Conservation (phyloP, 345 rosid genomes). For the Pistacia vera region DNA sequence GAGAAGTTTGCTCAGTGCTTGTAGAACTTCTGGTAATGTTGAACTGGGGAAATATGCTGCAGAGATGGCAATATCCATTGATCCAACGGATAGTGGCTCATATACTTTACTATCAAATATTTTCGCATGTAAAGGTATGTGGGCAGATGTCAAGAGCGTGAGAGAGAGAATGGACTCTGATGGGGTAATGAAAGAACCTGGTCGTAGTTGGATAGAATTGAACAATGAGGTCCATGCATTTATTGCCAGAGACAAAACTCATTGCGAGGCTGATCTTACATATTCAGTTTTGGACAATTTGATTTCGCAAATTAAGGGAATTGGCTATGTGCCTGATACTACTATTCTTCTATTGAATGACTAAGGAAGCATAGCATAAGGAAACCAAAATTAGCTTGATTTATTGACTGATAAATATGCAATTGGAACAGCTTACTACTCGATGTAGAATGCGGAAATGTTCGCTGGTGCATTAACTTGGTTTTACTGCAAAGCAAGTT, state of each 20-base stretch:
- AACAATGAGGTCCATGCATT: slow-evolving; percentile 47
- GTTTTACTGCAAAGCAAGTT: not conserved
- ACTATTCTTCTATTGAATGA: slow-evolving; percentile 17
- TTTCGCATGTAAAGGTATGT: slow-evolving; percentile 70
- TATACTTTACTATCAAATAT: slow-evolving; percentile 62
- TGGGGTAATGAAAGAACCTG: slow-evolving; percentile 72
- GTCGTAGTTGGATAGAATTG: slow-evolving; percentile 69
- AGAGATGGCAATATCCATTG: slow-evolving; percentile 60
- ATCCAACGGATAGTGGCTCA: slow-evolving; percentile 70
- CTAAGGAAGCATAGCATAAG: slow-evolving; percentile 2
- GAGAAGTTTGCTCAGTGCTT: slow-evolving; percentile 76
- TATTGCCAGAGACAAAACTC: slow-evolving; percentile 58
- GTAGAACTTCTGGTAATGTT: slow-evolving; percentile 45
- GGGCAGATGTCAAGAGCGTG: slow-evolving; percentile 63
- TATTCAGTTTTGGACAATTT: slow-evolving; percentile 45
- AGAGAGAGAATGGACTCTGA: slow-evolving; percentile 64
- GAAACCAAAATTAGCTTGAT: not conserved
- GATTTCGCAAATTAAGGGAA: slow-evolving; percentile 49
- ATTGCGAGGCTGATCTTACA: slow-evolving; percentile 36
- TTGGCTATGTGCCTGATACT: slow-evolving; percentile 28
- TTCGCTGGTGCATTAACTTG: no score
- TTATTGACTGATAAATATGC: not conserved
- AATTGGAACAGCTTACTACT: not conserved
- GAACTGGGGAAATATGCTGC: slow-evolving; percentile 72
- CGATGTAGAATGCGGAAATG: no score